These are phyloP conservation scores for Arachnomyces sp. DNA, from an alignment of 2,329 filamentous ascomycete genomes.

Conservation along the genomic window DNA sequence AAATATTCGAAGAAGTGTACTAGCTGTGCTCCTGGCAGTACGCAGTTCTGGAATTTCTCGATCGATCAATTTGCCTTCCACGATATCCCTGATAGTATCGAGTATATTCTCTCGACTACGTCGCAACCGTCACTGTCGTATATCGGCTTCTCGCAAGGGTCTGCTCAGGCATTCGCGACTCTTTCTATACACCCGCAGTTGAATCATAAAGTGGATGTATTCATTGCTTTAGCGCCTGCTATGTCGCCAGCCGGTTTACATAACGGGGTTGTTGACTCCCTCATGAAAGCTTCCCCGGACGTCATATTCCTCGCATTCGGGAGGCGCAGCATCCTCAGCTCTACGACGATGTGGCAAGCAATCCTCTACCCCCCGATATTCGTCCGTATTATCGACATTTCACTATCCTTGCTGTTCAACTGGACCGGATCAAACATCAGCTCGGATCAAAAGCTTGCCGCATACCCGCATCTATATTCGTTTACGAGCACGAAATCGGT, in stretches of 20 bases:
- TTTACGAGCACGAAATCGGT: conserved; percentile 95
- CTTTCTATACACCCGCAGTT: conserved; percentile 85
- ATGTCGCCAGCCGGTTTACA: conserved; percentile 91
- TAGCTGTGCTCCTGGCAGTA: conserved; percentile 61
- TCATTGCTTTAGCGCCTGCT: conserved; percentile 88
- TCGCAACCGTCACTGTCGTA: conserved; percentile 80
- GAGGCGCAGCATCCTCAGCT: conserved; percentile 79
- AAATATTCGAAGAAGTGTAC: conserved; percentile 98
- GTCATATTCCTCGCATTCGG: conserved; percentile 91
- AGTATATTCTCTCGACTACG: conserved; percentile 80
- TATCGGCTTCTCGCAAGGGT: conserved; percentile 94
- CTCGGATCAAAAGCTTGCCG: conserved; percentile 80
- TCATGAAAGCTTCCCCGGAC: conserved; percentile 88
- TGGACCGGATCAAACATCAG: conserved; percentile 83
- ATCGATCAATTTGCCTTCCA: conserved; percentile 98
- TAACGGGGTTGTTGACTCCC: conserved; percentile 82
- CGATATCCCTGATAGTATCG: conserved; percentile 91
- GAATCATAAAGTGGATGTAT: conserved; percentile 89
- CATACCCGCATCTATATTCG: conserved; percentile 91
- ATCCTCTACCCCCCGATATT: conserved; percentile 93
- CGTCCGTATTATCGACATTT: conserved; percentile 74
- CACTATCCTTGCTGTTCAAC: conserved; percentile 74
- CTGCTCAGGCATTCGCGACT: conserved; percentile 90
- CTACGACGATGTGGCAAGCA: conserved; percentile 94
- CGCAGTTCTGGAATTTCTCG: conserved; percentile 91